Evolutionary conservation across 2,329 filamentous ascomycete genomes (phyloP).

Genomic region (Trichophyton rubrum): DNA sequence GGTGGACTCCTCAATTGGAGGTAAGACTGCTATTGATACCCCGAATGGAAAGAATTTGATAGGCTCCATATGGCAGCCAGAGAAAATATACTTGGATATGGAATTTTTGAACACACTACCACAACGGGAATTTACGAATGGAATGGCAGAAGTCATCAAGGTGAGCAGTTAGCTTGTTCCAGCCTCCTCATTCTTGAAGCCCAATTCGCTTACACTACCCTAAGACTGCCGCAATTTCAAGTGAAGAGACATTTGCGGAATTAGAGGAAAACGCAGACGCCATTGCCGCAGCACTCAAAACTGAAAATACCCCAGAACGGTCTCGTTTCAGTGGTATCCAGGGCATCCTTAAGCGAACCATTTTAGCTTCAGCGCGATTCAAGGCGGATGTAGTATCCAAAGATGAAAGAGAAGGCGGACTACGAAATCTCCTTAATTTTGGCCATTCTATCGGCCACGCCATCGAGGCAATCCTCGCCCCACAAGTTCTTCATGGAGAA

Average conservation of each 20-base stretch:
- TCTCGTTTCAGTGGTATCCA: constrained; percentile 58
- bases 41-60: constrained; percentile 93
- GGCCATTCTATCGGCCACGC: constrained; percentile 97
- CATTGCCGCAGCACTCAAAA: constrained; percentile 61
- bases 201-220: constrained; percentile 15
- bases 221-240: constrained; percentile 84
- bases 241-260: constrained; percentile 71
- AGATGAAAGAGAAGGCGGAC: constrained; percentile 85
- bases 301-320: constrained; percentile 43
- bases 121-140: constrained; percentile 88
- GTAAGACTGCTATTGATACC: constrained; percentile 96
- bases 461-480: constrained; percentile 87
- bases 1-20: constrained; percentile 97
- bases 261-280: constrained; percentile 69
- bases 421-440: constrained; percentile 92
- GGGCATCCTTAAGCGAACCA: constrained; percentile 60
- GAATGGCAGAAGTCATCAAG: constrained; percentile 96
- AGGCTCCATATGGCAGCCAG: constrained; percentile 92
- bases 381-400: constrained; percentile 91
- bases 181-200: not conserved
- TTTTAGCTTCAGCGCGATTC: constrained; percentile 79
- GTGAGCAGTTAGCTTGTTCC: constrained; percentile 17
- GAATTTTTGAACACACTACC: constrained; percentile 83
- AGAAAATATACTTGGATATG: constrained; percentile 87
- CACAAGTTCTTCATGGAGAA: constrained; percentile 90